These are phyloP conservation scores for Colletotrichum shisoi DNA, from an alignment of 2,329 filamentous ascomycete genomes.

Conservation along the genomic window DNA sequence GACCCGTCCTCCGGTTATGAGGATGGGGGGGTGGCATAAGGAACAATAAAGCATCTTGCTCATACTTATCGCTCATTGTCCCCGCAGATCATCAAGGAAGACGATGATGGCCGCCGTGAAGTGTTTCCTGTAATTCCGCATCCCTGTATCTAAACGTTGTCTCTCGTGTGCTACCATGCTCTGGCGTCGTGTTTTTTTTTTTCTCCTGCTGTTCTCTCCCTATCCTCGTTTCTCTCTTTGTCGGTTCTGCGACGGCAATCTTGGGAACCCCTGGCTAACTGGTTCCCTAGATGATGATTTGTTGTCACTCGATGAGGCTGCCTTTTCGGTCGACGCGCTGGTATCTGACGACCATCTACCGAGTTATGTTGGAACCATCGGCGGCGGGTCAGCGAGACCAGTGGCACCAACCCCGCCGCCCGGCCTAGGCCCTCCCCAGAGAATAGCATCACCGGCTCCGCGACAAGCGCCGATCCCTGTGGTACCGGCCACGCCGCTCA, in stretches of 20 bases:
- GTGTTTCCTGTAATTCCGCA: slow-evolving; percentile 52
- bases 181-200: slow-evolving; percentile 42
- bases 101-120: slow-evolving; percentile 69
- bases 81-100: slow-evolving; percentile 56
- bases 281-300: slow-evolving; percentile 67
- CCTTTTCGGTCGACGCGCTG: slow-evolving; percentile 71
- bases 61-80: slow-evolving; percentile 42
- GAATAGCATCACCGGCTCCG: slow-evolving; percentile 49
- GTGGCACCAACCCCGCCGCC: slow-evolving; percentile 49
- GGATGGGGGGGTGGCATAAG: slow-evolving; percentile 48
- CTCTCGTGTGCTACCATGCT: slow-evolving; percentile 41
- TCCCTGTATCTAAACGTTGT: slow-evolving; percentile 55
- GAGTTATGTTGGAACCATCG: slow-evolving; percentile 8
- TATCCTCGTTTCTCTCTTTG: no score
- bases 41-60: slow-evolving; percentile 61
- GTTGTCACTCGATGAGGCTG: slow-evolving; percentile 67
- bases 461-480: slow-evolving; percentile 38
- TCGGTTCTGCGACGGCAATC: slow-evolving; percentile 28
- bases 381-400: slow-evolving; percentile 12
- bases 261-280: slow-evolving; percentile 52
- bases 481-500: slow-evolving; percentile 30
- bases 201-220: slow-evolving; percentile 11
- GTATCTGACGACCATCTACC: slow-evolving; percentile 65
- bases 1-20: slow-evolving; percentile 44
- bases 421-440: slow-evolving; percentile 54